Base-by-base conservation (phyloP, 371 early-diverging fungal species). In the Mucor indicus region DNA sequence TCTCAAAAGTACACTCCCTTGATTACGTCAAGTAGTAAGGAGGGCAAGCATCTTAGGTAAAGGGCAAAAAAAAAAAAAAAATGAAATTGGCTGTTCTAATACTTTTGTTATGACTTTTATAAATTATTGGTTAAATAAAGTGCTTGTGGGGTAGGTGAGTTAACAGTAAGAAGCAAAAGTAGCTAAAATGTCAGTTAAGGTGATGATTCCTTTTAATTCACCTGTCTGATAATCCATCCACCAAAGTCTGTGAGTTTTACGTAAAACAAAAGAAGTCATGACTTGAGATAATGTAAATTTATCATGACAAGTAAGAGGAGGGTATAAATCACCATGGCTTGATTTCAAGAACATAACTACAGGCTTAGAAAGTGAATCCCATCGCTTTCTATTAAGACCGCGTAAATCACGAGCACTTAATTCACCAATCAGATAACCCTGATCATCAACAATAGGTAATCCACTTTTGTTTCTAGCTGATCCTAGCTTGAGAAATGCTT, bases 391-490 rank as follows among this genome's bases (percentile, higher is more conserved):
- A 47, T 81, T 84, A 29, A 84, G 50, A 1, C 85, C 85, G 7
- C 85, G 66, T 23, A 84, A 46, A 56, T 84, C 81, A n/a, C 71
- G 71, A 2, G 85, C 76, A 23, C 81, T 81, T 27, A 84, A 62
- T 36, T 80, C 83, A 5, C 75, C 71, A 5, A 84, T 72, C 29
- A 84, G 45, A 2, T 53, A 58, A 17, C 27, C 38, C 1, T 71
- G 72, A 48, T 73, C 65, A 40, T 79, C 75, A 5, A 80, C 63
- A 33, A 84, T 60, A 17, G 79, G 77, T 4, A 82, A 66, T 6
- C 78, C 77, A 46, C 69, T 72, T 8, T 79, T 64, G 8, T 50
- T 48, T 1, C 38, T 33, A 21, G 73, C 48, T 3, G 62, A 57
- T 0, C 75, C 69, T 36, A 82, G 65, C 38, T 67, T 70, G 32